phyloP scores from a whole-genome alignment of 139 green algal species.

The Picochlorum sp. region DNA sequence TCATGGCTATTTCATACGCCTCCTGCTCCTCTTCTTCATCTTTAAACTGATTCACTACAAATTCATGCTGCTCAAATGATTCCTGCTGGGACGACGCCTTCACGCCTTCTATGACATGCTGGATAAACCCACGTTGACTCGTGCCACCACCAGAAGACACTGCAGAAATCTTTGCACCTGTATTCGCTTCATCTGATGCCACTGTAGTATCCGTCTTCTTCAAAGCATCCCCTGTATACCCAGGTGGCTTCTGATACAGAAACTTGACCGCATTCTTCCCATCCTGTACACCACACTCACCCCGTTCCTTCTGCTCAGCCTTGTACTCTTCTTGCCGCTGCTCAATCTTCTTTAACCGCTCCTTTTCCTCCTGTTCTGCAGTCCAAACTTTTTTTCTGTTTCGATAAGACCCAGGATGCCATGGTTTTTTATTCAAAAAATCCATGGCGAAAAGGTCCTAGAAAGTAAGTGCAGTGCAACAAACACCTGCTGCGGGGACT shows the following conservation, averaged over 20 bases:
- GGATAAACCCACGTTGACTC: no score
- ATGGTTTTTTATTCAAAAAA: conserved; percentile 75
- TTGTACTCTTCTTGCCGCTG: conserved; percentile 63
- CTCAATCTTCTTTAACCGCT: conserved; percentile 32
- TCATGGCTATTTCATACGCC: conserved; percentile 9
- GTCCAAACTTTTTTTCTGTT: conserved; percentile 69
- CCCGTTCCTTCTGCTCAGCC: conserved; percentile 61
- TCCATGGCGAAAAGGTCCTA: conserved; percentile 4
- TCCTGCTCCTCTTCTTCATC: conserved; percentile 19
- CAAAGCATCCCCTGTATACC: conserved; percentile 20
- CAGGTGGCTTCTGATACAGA: conserved; percentile 74
- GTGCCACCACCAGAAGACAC: no score
- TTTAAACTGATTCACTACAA: conserved; percentile 38
- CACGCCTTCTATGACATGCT: neutral
- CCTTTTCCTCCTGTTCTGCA: conserved; percentile 49
- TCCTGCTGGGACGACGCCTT: neutral
- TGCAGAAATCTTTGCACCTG: no score
- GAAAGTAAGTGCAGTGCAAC: no score
- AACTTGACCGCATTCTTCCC: conserved; percentile 49
- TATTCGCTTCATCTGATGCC: conserved; percentile 2
- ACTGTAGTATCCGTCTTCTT: conserved; percentile 25
- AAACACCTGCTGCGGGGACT: no score
- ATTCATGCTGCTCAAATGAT: conserved; percentile 29
- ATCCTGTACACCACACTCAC: conserved; percentile 46
- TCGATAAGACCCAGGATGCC: conserved; percentile 75